phyloP scores from a whole-genome alignment of 1,284 basidiomycete species.

The Apiotrichum domesticum region DNA sequence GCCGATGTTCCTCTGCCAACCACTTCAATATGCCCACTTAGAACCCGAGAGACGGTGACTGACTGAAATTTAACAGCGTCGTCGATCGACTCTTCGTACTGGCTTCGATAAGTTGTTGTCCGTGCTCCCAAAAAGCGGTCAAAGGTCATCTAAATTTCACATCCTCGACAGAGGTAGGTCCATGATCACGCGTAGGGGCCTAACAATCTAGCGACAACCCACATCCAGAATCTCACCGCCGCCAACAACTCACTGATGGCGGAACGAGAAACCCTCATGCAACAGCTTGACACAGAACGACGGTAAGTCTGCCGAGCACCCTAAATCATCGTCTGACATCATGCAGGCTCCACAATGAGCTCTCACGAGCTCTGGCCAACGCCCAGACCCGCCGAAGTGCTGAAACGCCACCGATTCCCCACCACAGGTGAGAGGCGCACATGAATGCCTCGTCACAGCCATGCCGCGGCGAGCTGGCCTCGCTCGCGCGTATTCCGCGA shows the following conservation, averaged over 20 bases:
- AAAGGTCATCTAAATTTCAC: conserved; percentile 80
- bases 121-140: conserved; percentile 72
- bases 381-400: background rate
- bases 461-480: too few relatives aligned
- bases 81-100: conserved; percentile 77
- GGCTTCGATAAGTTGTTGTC: conserved; percentile 80
- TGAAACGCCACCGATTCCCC: too few relatives aligned
- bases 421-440: too few relatives aligned
- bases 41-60: conserved; percentile 43
- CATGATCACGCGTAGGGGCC: background rate
- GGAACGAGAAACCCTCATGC: conserved; percentile 13
- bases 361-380: background rate
- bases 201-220: conserved; percentile 23
- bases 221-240: conserved; percentile 26
- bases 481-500: too few relatives aligned
- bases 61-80: conserved; percentile 77
- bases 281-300: background rate
- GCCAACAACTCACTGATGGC: conserved; percentile 22
- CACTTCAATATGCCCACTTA: background rate
- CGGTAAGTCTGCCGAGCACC: background rate
- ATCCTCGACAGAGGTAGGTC: conserved; percentile 72
- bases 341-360: background rate
- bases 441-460: too few relatives aligned
- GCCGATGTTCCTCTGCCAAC: background rate
- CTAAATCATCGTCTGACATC: too few relatives aligned